These are phyloP conservation scores for Hymenoscyphus fructigenus DNA, from an alignment of 2,329 filamentous ascomycete species.

Conservation along the genomic window DNA sequence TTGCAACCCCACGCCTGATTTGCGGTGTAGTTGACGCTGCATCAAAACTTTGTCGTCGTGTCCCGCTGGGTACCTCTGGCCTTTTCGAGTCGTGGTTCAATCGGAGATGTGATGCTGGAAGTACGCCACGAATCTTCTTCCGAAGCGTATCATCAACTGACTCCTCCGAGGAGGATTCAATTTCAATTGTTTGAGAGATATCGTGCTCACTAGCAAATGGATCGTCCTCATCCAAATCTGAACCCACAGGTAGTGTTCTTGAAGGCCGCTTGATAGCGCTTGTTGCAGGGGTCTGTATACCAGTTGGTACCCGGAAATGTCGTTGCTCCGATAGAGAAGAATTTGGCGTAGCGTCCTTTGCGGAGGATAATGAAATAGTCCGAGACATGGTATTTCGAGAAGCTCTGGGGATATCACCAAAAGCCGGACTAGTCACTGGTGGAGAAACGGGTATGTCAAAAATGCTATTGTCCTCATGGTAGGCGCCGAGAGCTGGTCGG, in stretches of 20 bases:
- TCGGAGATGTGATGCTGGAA: constrained; percentile 67
- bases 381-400: constrained; percentile 17
- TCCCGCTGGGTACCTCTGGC: constrained; percentile 25
- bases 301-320: constrained; percentile 6
- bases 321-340: constrained; percentile 16
- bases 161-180: constrained; percentile 32
- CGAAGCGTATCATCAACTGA: constrained; percentile 30
- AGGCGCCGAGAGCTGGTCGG: constrained; percentile 14
- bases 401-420: constrained; percentile 12
- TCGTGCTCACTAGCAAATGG: constrained; percentile 24
- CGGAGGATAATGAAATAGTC: constrained; percentile 22
- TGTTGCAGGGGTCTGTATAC: constrained; percentile 34
- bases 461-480: constrained; percentile 21
- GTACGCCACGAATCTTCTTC: constrained; percentile 54
- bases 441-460: constrained; percentile 44
- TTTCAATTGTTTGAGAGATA: constrained; percentile 6
- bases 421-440: constrained; percentile 40
- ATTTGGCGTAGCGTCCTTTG: constrained; percentile 19
- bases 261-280: constrained; percentile 27
- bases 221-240: constrained; percentile 29
- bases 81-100: constrained; percentile 51
- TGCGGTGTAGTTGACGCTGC: constrained; percentile 21
- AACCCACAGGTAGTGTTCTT: constrained; percentile 20
- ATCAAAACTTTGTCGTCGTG: constrained; percentile 17
- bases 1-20: constrained; percentile 34